Evolutionary conservation across 75 land plant genomes (phyloP).

Genomic region (Pinus tabuliformis): DNA sequence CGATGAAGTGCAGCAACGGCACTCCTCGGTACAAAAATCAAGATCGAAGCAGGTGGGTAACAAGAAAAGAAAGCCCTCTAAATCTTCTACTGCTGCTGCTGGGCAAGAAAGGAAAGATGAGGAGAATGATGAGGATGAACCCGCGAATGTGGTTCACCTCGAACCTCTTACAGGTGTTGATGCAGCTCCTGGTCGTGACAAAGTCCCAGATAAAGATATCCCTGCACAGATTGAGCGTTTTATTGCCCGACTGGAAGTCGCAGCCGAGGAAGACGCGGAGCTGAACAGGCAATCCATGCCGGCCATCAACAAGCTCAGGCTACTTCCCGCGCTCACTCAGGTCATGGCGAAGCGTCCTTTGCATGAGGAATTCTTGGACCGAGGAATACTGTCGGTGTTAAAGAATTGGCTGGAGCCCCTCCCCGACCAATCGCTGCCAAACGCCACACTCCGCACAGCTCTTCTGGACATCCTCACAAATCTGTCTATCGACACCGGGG

Average conservation of each 20-base stretch:
- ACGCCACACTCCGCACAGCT: slow-evolving; percentile 24
- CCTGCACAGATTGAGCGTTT: too few species aligned
- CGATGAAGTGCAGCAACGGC: too few species aligned
- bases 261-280: slow-evolving; percentile 32
- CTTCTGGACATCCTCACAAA: slow-evolving; percentile 1
- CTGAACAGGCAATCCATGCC: slow-evolving; percentile 25
- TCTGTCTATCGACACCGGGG: not conserved
- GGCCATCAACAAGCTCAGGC: slow-evolving; percentile 26
- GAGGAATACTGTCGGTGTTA: slow-evolving; percentile 18
- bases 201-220: too few species aligned
- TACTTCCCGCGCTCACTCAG: slow-evolving; percentile 16
- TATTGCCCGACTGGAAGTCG: not conserved
- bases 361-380: slow-evolving; percentile 33
- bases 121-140: too few species aligned
- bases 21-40: too few species aligned
- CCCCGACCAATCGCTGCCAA: slow-evolving; percentile 36
- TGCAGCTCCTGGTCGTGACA: too few species aligned
- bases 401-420: slow-evolving; percentile 43
- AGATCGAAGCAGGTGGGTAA: not conserved
- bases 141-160: too few species aligned
- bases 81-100: too few species aligned
- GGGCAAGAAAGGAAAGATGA: too few species aligned
- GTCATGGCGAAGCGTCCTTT: slow-evolving; percentile 24
- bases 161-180: too few species aligned
- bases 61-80: too few species aligned